phyloP scores from a whole-genome alignment of 1,284 basidiomycete genomes.

The Moesziomyces aphidis region DNA sequence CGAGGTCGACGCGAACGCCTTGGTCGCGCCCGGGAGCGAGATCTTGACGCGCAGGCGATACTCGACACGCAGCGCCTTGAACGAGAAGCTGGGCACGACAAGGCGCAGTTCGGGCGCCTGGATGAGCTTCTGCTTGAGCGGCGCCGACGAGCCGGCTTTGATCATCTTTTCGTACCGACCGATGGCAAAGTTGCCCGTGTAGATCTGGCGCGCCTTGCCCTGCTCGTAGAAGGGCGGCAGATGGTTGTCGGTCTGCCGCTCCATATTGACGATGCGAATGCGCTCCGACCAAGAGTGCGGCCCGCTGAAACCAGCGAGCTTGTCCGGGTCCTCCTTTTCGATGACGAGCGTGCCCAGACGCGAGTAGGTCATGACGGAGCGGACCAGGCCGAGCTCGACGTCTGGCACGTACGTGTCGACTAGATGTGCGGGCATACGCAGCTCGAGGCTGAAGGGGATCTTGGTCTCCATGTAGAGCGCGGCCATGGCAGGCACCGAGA shows the following conservation, averaged over 20 bases:
- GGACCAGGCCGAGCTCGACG: constrained; percentile 40
- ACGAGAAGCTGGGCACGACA: constrained; percentile 48
- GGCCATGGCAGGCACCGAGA: constrained; percentile 49
- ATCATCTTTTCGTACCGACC: constrained; percentile 48
- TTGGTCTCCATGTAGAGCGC: constrained; percentile 54
- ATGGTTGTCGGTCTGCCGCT: constrained; percentile 38
- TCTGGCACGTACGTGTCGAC: constrained; percentile 24
- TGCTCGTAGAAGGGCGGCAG: constrained; percentile 49
- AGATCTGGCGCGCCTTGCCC: constrained; percentile 31
- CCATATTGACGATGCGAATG: constrained; percentile 46
- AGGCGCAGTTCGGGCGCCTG: constrained; percentile 36
- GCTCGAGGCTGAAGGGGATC: constrained; percentile 47
- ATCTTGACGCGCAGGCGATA: constrained; percentile 41
- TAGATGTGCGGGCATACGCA: constrained; percentile 35
- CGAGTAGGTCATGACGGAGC: constrained; percentile 49
- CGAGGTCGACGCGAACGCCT: constrained; percentile 8
- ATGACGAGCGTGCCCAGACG: constrained; percentile 48
- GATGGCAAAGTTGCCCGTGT: constrained; percentile 49
- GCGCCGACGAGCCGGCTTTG: constrained; percentile 33
- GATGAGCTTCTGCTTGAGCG: constrained; percentile 33
- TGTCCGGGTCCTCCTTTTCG: constrained; percentile 48
- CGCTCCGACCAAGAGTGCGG: constrained; percentile 49
- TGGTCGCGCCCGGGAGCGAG: constrained; percentile 14
- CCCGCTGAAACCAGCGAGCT: constrained; percentile 36
- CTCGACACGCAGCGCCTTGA: constrained; percentile 47